Evolutionary conservation across 331 rosid species (phyloP), one percentile per base, ranked within the genome.

Genomic region (Pyrus hybrid): DNA sequence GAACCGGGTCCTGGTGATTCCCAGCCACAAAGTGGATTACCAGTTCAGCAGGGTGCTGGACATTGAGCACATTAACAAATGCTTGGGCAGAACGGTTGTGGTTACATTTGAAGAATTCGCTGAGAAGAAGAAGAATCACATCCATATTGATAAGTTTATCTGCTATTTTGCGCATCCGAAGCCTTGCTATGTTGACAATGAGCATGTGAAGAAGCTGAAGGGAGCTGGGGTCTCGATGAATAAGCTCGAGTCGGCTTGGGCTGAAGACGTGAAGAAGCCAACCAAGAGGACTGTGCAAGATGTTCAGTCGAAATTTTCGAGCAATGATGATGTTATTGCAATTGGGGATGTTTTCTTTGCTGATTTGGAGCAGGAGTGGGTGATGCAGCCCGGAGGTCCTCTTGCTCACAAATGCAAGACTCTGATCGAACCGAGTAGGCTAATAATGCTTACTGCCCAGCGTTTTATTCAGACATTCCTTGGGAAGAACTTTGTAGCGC

Each of bases 291-390:
- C 91, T 2, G 89, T 83, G 84, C 81, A 91, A 76, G 97, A 94
- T 83, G 83, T 94, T 61, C 23, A 85, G 82, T 75, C 84, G 1
- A 92, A 90, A 81, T 94, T 94, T 82, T 64, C 83, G 3, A 73
- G 82, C 53, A 84, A 75, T 43, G 96, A 89, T 68, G 97, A 90
- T 84, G 96, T 94, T 63, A 81, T 92, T 84, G 99, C 97, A 0
- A 91, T 94, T 70, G 99, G 99, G 57, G 99, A 94, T 85, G 87
- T 92, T 63, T 94, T 92, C 84, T 92, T 58, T 78, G 96, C 99
- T 76, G 85, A 89, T 32, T 83, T 90, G 74, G 99, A 94, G 84
- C 79, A 65, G 53, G 88, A 92, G 28, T 90, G 97, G 99, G 93
- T 92, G 78, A 86, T 89, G 90, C 99, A 92, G 80, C 92, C 97